phyloP scores from a whole-genome alignment of 2,329 filamentous ascomycete genomes.

The Fusarium pilosicola region DNA sequence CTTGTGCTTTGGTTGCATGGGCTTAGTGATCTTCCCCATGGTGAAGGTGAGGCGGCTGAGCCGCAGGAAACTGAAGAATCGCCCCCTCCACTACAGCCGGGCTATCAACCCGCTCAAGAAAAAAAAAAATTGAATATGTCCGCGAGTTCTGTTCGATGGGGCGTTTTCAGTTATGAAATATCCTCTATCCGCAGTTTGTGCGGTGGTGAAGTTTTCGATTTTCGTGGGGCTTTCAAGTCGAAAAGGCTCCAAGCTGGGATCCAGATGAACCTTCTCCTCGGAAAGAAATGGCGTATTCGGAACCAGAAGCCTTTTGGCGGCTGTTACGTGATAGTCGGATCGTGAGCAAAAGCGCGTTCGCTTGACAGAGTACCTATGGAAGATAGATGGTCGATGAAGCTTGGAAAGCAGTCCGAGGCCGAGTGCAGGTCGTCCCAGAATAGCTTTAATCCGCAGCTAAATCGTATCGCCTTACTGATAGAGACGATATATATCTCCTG shows the following conservation, averaged over 20 bases:
- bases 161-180: slow-evolving; percentile 43
- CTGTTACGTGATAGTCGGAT: slow-evolving; percentile 1
- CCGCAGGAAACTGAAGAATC: slow-evolving; percentile 60
- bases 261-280: background rate
- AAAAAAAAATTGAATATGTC: slow-evolving; percentile 49
- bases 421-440: slow-evolving; percentile 55
- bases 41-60: slow-evolving; percentile 67
- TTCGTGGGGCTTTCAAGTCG: slow-evolving; percentile 17
- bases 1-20: slow-evolving; percentile 73
- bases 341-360: slow-evolving; percentile 19
- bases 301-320: background rate
- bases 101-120: slow-evolving; percentile 47
- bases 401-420: slow-evolving; percentile 47
- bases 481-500: slow-evolving; percentile 5
- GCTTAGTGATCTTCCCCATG: slow-evolving; percentile 76
- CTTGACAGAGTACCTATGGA: slow-evolving; percentile 16
- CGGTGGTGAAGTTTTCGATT: slow-evolving; percentile 11
- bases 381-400: slow-evolving; percentile 35
- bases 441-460: slow-evolving; percentile 46
- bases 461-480: slow-evolving; percentile 22
- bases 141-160: slow-evolving; percentile 45
- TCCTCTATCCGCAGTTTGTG: slow-evolving; percentile 19
- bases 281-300: background rate
- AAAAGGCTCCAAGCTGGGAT: slow-evolving; percentile 1
- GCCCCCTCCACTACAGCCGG: slow-evolving; percentile 67